Base-by-base conservation (phyloP, 495 filamentous ascomycete species). In the Chaetomium cochliodes region DNA sequence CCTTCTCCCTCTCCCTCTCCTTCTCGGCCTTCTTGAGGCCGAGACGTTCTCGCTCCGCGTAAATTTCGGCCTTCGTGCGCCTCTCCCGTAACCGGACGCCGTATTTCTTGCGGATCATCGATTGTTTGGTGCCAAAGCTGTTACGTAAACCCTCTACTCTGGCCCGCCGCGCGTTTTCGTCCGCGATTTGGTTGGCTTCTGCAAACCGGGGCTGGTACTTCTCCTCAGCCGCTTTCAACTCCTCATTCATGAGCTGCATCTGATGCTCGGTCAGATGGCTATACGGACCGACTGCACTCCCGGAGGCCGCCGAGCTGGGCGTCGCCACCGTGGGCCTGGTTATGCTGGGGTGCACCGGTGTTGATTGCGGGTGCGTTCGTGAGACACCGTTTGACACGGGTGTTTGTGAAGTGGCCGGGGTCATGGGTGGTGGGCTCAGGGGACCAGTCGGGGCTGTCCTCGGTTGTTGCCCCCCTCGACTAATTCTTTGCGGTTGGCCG, bases 31-130 rank as follows among this genome's bases (percentile, higher is more conserved):
- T 50, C 61, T 68, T 68, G 51, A 76, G 65, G 18, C 76, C 78
- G 63, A 81, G 67, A 41, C 79, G 76, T 8, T 74, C 72, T 41
- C 69, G 70, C 59, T 82, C 77, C 8, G 74, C 72, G 12, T 70
- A 58, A n/a, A 81, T 81, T 57, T 79, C 77, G 1, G 74, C 75
- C 65, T 73, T 78, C 2, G 76, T 79, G 0, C 77, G 73, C n/a
- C 79, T 65, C 25, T 79, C 74, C 8, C 80, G 74, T n/a, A 82
- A 73, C 8, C 76, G 73, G 3, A 83, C 77, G 23, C 78, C 80
- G 49, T 79, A 83, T 51, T 79, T 82, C 65, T 80, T 80, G 7
- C 79, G 73, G 25, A 81, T 79, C 65, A 77, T 80, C 44, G 78
- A 80, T 51, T 82, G 78, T 60, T 81, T 82, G 3, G 80, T 82